Conservation (phyloP, 371 early-diverging fungal species). For the Apophysomyces elegans region DNA sequence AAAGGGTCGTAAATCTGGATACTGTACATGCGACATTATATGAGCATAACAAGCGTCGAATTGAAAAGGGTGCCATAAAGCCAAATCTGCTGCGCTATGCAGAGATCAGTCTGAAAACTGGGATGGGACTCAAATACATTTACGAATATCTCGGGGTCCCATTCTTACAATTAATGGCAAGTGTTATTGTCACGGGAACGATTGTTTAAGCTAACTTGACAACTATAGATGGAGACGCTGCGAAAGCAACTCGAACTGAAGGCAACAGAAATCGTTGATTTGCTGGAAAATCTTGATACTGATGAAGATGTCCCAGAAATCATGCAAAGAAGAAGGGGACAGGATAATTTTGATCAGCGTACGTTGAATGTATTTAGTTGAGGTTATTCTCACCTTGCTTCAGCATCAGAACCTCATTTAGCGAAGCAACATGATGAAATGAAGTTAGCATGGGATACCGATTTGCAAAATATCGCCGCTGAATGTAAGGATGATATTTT, state of each 20-base stretch:
- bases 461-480: slow-evolving; percentile 37
- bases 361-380: slow-evolving; percentile 12
- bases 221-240: slow-evolving; percentile 55
- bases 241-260: slow-evolving; percentile 63
- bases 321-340: slow-evolving; percentile 43
- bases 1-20: slow-evolving; percentile 40
- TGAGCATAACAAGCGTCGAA: slow-evolving; percentile 48
- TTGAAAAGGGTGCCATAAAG: slow-evolving; percentile 46
- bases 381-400: background rate
- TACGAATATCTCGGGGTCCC: slow-evolving; percentile 67
- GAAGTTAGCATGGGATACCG: slow-evolving; percentile 47
- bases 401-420: slow-evolving; percentile 42
- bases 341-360: slow-evolving; percentile 53
- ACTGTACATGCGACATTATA: slow-evolving; percentile 47
- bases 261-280: slow-evolving; percentile 49
- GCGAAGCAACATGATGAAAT: slow-evolving; percentile 41
- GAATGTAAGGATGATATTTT: slow-evolving; percentile 33
- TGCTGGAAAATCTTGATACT: slow-evolving; percentile 36
- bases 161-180: slow-evolving; percentile 65
- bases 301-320: slow-evolving; percentile 44
- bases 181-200: background rate
- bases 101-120: slow-evolving; percentile 64
- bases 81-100: slow-evolving; percentile 67
- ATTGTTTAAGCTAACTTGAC: background rate
- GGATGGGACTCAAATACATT: slow-evolving; percentile 65